Evolutionary conservation across 345 rosid species (phyloP), one percentile per base, ranked within the genome.

Genomic region (Eucalyptus erythrocorys): DNA sequence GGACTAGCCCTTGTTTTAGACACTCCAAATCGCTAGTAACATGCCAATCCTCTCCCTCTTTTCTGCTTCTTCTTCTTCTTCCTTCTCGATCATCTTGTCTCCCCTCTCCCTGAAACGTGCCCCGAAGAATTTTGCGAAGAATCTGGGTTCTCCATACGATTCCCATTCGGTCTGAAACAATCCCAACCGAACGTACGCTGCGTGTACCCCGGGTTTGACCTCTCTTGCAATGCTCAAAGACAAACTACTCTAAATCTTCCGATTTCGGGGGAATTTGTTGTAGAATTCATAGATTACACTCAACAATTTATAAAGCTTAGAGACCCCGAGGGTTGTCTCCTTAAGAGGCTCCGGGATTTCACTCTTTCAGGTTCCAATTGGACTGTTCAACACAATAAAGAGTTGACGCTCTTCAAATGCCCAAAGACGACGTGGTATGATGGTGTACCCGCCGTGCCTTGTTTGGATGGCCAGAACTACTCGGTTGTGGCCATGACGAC

Each of bases 401-500:
- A 59, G 81, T 87, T 89, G 86, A 81, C 87, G 13, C 84, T 45
- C 82, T 64, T 82, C 48, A 80, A 87, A 34, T 89, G 87, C 48
- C 48, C 88, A 50, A 50, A 50, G 0, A 1, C 55, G 55, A 17
- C 55, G 8, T 50, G 55, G 55, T 50, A 50, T 50, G 22, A 2
- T 50, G 55, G 55, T 50, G 17, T 50, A 0, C 0, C 22, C 55
- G 0, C 1, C 27, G 48, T 92, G 21, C 15, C 68, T 11, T 93
- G 93, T 27, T 92, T 92, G 82, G 79, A 91, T 12, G 81, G 87
- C 40, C 59, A 27, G 3, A 57, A 90, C 55, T 89, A 89, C 82
- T 88, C 89, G 2, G 91, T 91, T 19, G 48, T 88, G 68, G 90
- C 90, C 26, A 3, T 87, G 21, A 71, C 88, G 21, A 42, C 42